Evolutionary conservation across 208 protist species (phyloP), one percentile per base, ranked within the genome.

Genomic region (Trypanosoma mega): DNA sequence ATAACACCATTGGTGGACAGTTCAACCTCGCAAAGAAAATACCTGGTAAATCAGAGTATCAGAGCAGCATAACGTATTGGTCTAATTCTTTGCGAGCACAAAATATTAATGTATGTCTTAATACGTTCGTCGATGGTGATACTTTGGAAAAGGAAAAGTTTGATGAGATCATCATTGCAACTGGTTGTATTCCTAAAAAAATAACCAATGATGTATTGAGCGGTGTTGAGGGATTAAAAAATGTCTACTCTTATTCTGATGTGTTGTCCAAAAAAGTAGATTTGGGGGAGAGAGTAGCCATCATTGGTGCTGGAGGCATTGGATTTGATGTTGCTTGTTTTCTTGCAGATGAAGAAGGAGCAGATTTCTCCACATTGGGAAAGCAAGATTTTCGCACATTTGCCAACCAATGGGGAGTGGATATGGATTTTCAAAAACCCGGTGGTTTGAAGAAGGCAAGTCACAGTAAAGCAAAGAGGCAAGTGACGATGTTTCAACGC

Each of bases 241-340:
- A 94, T 57, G 88, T 95, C 6, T 72, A 88, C 58, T 78, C 50
- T 53, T 97, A 97, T 78, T 57, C 80, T 0, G 93, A 97, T 52
- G 93, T 94, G 11, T 63, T 97, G 21, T 49, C 66, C 29, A 56
- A 78, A 49, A 69, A 68, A 14, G 76, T 76, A 46, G 53, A 67
- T 49, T 76, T 94, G 2, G 93, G 90, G 31, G 41, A 65, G 20
- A 64, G 67, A 3, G 93, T 97, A 18, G 93, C 91, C 5, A 65
- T 97, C 48, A 91, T 97, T 52, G 93, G 93, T 39, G 84, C 83
- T 18, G 93, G 93, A n/a, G 93, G 90, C 44, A 97, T 97, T 60
- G 93, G 93, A 36, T 97, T 96, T 67, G 93, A 97, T 74, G 82
- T 96, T 56, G 63, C 87, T 7, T 78, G 91, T 63, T 97, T 92